Evolutionary conservation across 805 yeast species (phyloP), one percentile per base, ranked within the genome.

Genomic region (Barnettozyma botsteinii): DNA sequence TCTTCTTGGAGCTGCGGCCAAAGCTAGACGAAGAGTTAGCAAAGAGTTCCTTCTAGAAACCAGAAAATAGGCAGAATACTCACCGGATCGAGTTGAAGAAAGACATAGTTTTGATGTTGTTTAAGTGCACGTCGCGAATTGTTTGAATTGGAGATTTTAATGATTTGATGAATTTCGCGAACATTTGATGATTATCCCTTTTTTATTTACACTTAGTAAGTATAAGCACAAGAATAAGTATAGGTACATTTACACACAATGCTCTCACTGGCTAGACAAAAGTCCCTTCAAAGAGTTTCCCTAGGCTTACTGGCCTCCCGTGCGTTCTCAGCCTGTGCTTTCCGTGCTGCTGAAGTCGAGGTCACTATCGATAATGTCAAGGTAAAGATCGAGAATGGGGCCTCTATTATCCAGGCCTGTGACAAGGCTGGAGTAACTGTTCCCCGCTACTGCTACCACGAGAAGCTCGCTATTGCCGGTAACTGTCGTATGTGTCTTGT

Each of bases 401-500:
- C 94, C 32, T 81, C 94, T 15, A 80, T 86, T 47, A 85, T 86
- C 58, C 95, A 86, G 66, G 95, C 95, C 37, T 87, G 91, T 49
- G 95, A 86, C 57, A 80, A 81, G 65, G 95, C 95, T 30, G 95
- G 95, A 41, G 89, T 85, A 31, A 72, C 81, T 43, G 81, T 86
- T 37, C 95, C 95, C 31, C 75, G 95, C 51, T 86, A 86, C 70
- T 86, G 95, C 66, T 86, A 83, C 72, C 95, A 86, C 65, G 95
- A 86, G 57, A 85, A 85, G 64, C 73, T 86, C 50, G 89, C 94
- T 26, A 76, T 85, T 57, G 95, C 95, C 11, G 95, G 95, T 59
- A 86, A 85, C 68, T 85, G 95, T 64, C 81, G 95, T 64, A 85
- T 85, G 95, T 85, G 95, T 61, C 74, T 85, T 23, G 95, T 85